Evolutionary conservation across 192 early-diverging fungal species (phyloP).

Genomic region (Lunasporangiospora selenospora): DNA sequence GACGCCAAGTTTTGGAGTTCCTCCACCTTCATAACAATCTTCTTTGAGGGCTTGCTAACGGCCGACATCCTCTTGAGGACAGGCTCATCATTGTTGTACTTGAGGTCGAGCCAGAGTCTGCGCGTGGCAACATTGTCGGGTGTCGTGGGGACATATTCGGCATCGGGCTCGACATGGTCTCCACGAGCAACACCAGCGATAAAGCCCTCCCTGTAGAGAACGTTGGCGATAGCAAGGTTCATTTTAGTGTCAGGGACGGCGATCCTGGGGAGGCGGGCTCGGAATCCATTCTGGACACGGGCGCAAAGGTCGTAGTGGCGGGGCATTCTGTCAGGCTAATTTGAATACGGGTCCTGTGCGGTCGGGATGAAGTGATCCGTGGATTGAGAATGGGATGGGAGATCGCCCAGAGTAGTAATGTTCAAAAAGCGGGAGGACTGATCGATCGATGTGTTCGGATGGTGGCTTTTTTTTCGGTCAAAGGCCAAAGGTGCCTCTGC

Average conservation of each 20-base stretch:
- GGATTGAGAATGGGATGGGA: no score
- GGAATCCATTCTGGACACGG: constrained; percentile 91
- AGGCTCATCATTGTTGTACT: constrained; percentile 87
- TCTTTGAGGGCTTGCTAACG: constrained; percentile 88
- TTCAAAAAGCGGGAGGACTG: no score
- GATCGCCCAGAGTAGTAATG: no score
- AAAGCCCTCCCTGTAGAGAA: constrained; percentile 94
- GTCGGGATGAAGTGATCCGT: no score
- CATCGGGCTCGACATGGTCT: constrained; percentile 80
- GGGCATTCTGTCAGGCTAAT: constrained; percentile 67
- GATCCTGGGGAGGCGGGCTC: constrained; percentile 78
- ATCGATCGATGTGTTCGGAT: no score
- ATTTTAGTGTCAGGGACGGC: constrained; percentile 90
- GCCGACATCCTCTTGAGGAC: constrained; percentile 79
- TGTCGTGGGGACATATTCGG: constrained; percentile 72
- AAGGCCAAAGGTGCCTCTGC: no score
- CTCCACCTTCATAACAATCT: constrained; percentile 78
- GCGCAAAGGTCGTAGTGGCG: constrained; percentile 85
- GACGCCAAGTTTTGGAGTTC: constrained; percentile 82
- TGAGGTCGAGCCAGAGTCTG: constrained; percentile 92
- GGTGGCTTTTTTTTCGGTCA: no score
- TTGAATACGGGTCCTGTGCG: no score
- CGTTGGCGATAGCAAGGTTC: constrained; percentile 83
- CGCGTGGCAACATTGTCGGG: constrained; percentile 84
- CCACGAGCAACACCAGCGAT: constrained; percentile 81